phyloP scores from a whole-genome alignment of 208 protist genomes.

The Naegleria lovaniensis region DNA sequence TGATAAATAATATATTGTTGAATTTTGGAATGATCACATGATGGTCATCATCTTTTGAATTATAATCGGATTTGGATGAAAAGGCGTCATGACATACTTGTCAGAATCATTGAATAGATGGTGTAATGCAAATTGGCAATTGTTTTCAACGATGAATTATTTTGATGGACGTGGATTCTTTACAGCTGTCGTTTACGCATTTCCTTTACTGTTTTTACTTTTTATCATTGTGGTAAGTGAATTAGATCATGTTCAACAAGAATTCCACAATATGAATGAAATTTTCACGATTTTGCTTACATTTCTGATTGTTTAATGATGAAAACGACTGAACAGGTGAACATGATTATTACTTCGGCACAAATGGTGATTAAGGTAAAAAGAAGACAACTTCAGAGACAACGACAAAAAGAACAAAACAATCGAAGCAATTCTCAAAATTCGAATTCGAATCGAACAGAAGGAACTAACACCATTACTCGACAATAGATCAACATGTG shows the following conservation, averaged over 20 bases:
- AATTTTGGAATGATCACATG: not conserved
- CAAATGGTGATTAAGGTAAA: not conserved
- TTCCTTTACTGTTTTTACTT: not conserved
- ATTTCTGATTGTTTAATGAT: no score
- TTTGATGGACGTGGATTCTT: not conserved
- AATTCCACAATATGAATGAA: no score
- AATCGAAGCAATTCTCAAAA: no score
- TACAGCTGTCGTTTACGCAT: not conserved
- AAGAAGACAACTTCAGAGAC: not conserved
- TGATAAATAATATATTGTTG: no score
- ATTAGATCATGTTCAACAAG: not conserved
- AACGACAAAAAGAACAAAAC: not conserved
- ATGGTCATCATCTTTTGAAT: no score
- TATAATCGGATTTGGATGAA: not conserved
- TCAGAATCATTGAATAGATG: not conserved
- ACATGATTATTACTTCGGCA: not conserved
- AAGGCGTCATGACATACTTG: not conserved
- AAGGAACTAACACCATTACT: no score
- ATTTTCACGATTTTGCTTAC: no score
- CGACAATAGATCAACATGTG: no score
- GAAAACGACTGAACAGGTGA: not conserved
- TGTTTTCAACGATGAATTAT: not conserved
- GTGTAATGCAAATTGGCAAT: not conserved
- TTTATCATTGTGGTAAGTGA: not conserved
- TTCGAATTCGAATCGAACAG: no score